Base-by-base conservation (phyloP, 805 yeast genomes). In the Metschnikowia continentalis region DNA sequence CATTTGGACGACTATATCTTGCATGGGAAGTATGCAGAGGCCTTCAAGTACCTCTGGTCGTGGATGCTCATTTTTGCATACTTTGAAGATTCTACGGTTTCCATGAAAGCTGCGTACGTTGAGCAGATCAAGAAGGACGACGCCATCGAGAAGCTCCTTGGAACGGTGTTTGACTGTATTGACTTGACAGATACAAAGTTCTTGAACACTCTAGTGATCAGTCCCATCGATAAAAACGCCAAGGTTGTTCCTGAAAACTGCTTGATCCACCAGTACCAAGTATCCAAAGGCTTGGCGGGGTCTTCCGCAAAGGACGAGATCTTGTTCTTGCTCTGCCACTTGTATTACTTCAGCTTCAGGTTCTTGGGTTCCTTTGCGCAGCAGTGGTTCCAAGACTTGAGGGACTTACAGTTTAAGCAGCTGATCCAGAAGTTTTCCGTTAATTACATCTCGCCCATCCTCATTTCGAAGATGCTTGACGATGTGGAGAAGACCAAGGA, bases 371-470 rank as follows among this genome's bases (percentile, higher is more conserved):
- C 86, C 3, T 63, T 74, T 15, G 79, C 78, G 2, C 86, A 83
- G 59, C 66, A 67, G 13, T 91, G 96, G 96, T 90, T 76, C 69
- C 72, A 80, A 48, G 80, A 80, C 15, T 74, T 90, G 33, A 79
- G 90, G 56, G 87, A 87, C 61, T 78, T 83, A 50, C 86, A 84
- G 42, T 67, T 81, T 54, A 87, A 84, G 58, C 62, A 72, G 6
- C 71, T 74, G 36, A 74, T 88, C 42, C 92, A 87, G 51, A 77
- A 72, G 45, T 85, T 87, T 57, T 80, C 91, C 1, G 70, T 76
- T 30, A 75, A 73, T 36, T 75, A 70, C 55, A 77, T 91, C 23
- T 85, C 95, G 2, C 89, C 91, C 3, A 61, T 74, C 2, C 66
- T 91, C 37, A 78, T 89, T 15, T 66, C 74, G 6, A 75, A 77